phyloP scores from a whole-genome alignment of 148 eudicot species.

The Rhododendron simsii region DNA sequence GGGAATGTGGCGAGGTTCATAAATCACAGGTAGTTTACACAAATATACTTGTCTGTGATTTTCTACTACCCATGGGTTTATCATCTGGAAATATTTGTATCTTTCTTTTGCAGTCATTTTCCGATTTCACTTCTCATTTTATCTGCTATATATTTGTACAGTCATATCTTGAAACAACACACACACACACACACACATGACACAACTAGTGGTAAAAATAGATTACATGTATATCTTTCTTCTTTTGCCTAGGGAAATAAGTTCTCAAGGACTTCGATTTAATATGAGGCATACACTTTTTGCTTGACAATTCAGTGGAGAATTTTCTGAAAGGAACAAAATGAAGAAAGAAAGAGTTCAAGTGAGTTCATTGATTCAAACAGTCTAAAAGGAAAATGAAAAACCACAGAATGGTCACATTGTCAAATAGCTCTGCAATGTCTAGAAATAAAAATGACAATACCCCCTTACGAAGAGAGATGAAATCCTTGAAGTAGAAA shows the following conservation, averaged over 20 bases:
- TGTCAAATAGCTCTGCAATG: background rate
- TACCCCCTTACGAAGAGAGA: background rate
- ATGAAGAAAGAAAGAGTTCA: background rate
- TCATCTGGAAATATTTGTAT: background rate
- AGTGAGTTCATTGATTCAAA: background rate
- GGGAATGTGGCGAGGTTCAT: slow-evolving; percentile 68
- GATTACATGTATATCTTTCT: background rate
- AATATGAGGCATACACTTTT: background rate
- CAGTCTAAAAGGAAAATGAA: background rate
- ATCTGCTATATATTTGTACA: background rate
- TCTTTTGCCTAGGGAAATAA: background rate
- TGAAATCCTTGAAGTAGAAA: background rate
- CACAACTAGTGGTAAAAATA: background rate
- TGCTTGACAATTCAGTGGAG: background rate
- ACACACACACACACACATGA: background rate
- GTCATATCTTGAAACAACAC: background rate
- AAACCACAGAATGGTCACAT: background rate
- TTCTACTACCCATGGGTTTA: background rate
- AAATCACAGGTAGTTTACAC: slow-evolving; percentile 46
- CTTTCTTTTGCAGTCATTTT: background rate
- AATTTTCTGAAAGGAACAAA: background rate
- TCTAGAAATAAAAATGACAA: background rate
- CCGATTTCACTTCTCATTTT: background rate
- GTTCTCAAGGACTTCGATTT: background rate
- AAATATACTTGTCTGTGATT: background rate